A percentile compares a stretch with the other conserved stretches of the same genome.
phyloP scores from a whole-genome alignment of 2,329 filamentous ascomycete genomes.

The Exutisphaerella laricina region DNA sequence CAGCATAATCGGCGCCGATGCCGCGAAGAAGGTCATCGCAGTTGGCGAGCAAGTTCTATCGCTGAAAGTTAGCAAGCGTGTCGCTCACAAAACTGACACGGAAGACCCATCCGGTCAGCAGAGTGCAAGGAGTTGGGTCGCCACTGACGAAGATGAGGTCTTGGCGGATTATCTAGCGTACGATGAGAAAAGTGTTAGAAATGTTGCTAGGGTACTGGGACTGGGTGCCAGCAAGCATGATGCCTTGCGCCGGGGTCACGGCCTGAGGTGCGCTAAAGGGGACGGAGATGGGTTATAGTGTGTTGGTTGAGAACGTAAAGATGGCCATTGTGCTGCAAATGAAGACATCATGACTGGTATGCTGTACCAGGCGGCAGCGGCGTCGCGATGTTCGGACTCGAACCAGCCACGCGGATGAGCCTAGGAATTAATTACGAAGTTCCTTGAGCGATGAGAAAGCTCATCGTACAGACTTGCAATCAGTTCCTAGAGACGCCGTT shows the following conservation, averaged over 20 bases:
- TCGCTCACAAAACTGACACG: conserved; percentile 36
- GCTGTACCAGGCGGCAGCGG: conserved; percentile 39
- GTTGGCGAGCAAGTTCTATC: conserved; percentile 18
- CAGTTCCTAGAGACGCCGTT: conserved; percentile 49
- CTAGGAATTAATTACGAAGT: conserved; percentile 49
- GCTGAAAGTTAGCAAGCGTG: conserved; percentile 21
- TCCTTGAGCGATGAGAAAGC: conserved; percentile 53
- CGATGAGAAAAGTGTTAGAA: conserved; percentile 43
- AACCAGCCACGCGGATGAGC: conserved; percentile 25
- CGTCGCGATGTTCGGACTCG: conserved; percentile 35
- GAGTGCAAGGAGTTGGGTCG: conserved; percentile 43
- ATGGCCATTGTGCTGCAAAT: neutral
- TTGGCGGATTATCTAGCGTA: conserved; percentile 57
- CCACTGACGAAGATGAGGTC: conserved; percentile 53
- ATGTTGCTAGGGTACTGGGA: conserved; percentile 50
- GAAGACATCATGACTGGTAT: no score
- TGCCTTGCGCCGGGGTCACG: conserved; percentile 57
- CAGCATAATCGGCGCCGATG: conserved; percentile 32
- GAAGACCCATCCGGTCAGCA: conserved; percentile 39
- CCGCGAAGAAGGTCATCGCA: conserved; percentile 27
- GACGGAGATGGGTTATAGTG: conserved; percentile 35
- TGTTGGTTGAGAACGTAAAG: conserved; percentile 42
- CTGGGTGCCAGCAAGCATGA: conserved; percentile 53
- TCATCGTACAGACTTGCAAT: conserved; percentile 41
- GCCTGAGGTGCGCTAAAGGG: conserved; percentile 39